Evolutionary conservation across 768 basidiomycete genomes (phyloP).

Genomic region (Leccinum aurantiacum): DNA sequence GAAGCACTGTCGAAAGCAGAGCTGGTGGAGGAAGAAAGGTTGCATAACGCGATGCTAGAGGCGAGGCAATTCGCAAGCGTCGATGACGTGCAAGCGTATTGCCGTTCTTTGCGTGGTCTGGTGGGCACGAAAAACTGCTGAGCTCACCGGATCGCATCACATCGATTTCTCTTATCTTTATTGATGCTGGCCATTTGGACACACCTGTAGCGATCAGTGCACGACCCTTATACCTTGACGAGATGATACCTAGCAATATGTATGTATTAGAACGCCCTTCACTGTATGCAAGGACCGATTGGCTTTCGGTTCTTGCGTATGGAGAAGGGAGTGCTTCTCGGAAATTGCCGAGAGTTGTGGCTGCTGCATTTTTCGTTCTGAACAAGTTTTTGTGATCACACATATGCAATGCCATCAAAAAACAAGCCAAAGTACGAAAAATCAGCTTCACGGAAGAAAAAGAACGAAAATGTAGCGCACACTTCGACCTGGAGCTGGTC

Average conservation of each 20-base stretch:
- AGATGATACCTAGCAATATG: constrained; percentile 25
- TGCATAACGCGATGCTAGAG: constrained; percentile 60
- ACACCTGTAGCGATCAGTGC: not conserved
- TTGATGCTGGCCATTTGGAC: not conserved
- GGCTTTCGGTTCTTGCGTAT: constrained; percentile 30
- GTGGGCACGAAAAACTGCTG: constrained; percentile 51
- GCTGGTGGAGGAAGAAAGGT: constrained; percentile 63
- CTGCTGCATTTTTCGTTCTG: constrained; percentile 24
- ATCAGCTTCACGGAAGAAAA: constrained; percentile 22
- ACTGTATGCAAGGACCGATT: constrained; percentile 28
- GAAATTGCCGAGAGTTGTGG: constrained; percentile 24
- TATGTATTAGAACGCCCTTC: constrained; percentile 20
- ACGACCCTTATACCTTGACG: constrained; percentile 23
- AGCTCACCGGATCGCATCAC: constrained; percentile 1
- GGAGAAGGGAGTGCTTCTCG: constrained; percentile 27
- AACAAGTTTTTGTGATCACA: constrained; percentile 11
- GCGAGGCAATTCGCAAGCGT: constrained; percentile 51
- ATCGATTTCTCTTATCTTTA: not conserved
- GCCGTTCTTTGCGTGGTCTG: constrained; percentile 60
- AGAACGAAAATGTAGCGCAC: constrained; percentile 19
- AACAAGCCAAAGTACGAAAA: constrained; percentile 52
- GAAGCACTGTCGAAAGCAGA: constrained; percentile 70
- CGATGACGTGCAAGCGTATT: constrained; percentile 54
- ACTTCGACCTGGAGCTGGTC: constrained; percentile 55
- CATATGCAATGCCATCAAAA: constrained; percentile 30